Conservation (phyloP, 495 filamentous ascomycete genomes). For the Aspergillus coremiiformis region DNA sequence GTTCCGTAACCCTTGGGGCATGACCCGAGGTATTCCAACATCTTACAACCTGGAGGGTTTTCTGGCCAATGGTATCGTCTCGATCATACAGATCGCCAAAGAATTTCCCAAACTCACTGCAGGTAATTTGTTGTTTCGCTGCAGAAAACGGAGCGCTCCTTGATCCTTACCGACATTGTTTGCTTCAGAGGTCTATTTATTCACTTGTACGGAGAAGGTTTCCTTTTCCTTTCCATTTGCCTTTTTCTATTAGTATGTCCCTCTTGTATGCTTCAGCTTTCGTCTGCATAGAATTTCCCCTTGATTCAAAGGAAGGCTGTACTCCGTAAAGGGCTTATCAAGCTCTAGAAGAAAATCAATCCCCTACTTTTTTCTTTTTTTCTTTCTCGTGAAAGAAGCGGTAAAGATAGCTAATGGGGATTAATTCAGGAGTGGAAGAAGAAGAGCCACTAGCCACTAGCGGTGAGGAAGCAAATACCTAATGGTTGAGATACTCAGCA, state of each 20-base stretch:
- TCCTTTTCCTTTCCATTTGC: neutral
- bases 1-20: neutral
- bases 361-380: neutral
- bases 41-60: neutral
- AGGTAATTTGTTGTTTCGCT: constrained; percentile 9
- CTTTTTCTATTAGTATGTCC: neutral
- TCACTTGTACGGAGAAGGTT: no score
- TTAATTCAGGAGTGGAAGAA: neutral
- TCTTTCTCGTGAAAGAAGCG: neutral
- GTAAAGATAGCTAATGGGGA: neutral
- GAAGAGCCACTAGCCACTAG: neutral
- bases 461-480: neutral
- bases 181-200: constrained; percentile 5
- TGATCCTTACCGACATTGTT: constrained; percentile 11
- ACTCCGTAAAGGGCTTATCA: no score
- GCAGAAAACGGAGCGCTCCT: constrained; percentile 10
- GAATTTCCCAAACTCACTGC: constrained; percentile 8
- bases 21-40: neutral
- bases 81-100: constrained; percentile 3
- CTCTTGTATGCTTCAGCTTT: no score
- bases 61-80: neutral
- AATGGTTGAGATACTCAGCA: neutral
- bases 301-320: no score
- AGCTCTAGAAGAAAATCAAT: neutral
- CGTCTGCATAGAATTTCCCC: no score